Percentiles rank a stretch among this genome's conserved stretches.
phyloP scores from a whole-genome alignment of 225 moss, liverwort and hornwort species.

The Polytrichum formosum region DNA sequence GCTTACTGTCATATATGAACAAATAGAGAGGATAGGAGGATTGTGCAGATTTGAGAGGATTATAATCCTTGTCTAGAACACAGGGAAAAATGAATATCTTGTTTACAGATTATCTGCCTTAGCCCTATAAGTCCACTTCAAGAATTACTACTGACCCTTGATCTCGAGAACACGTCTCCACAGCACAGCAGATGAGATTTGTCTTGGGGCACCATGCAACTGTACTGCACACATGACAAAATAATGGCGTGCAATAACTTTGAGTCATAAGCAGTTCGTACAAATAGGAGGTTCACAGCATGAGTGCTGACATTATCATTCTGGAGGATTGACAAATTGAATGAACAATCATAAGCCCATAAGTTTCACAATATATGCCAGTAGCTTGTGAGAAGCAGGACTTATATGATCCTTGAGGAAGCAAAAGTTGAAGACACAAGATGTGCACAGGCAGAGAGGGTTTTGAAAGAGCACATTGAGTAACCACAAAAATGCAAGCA shows the following conservation, averaged over 20 bases:
- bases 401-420: too few species aligned
- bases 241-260: background rate
- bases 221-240: slow-evolving; percentile 46
- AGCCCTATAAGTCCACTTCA: background rate
- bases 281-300: background rate
- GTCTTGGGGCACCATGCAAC: slow-evolving; percentile 90
- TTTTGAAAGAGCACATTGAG: background rate
- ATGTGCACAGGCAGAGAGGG: background rate
- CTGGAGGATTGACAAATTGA: background rate
- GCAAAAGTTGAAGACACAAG: too few species aligned
- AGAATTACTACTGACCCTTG: slow-evolving; percentile 45
- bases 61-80: too few species aligned
- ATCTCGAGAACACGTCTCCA: slow-evolving; percentile 92
- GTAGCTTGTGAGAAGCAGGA: background rate
- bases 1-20: too few species aligned
- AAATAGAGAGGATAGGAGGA: too few species aligned
- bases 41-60: too few species aligned
- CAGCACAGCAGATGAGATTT: slow-evolving; percentile 86
- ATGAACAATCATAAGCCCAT: background rate
- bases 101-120: background rate
- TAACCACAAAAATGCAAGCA: too few species aligned
- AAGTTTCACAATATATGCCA: background rate
- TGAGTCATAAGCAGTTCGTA: background rate
- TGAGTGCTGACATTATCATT: background rate
- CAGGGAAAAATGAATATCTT: too few species aligned